These are phyloP conservation scores for Lagerstroemia speciosa DNA, from an alignment of 345 rosid species.

Conservation along the genomic window DNA sequence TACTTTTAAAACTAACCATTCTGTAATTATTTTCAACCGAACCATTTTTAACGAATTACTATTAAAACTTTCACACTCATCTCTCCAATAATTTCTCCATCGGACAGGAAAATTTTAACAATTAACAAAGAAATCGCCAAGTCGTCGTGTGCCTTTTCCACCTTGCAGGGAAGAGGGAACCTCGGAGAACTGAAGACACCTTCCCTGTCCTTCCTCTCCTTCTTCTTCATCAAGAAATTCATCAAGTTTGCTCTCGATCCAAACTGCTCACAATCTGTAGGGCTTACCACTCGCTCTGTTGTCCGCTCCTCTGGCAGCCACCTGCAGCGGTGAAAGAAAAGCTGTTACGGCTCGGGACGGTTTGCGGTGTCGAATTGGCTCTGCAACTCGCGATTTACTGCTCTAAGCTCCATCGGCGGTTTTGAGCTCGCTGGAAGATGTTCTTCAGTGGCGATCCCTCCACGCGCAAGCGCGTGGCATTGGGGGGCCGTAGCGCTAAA, in stretches of 20 bases:
- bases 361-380: neutral
- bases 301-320: neutral
- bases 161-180: too few species aligned
- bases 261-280: neutral
- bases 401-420: neutral
- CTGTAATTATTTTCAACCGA: too few species aligned
- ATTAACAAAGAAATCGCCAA: too few species aligned
- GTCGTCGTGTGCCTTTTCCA: too few species aligned
- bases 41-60: too few species aligned
- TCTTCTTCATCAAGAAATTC: too few species aligned
- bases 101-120: too few species aligned
- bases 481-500: slow-evolving; percentile 95
- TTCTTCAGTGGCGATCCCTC: slow-evolving; percentile 92
- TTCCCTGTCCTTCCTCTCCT: too few species aligned
- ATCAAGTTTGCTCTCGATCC: neutral
- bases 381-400: neutral
- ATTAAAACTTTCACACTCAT: too few species aligned
- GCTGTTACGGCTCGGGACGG: neutral
- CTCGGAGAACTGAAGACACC: too few species aligned
- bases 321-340: neutral
- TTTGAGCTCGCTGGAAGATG: slow-evolving; percentile 27
- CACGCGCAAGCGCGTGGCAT: slow-evolving; percentile 88
- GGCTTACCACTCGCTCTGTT: neutral
- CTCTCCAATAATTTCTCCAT: too few species aligned
- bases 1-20: too few species aligned